These are phyloP conservation scores for Leishmania tropica DNA, from an alignment of 208 protist species.

Conservation along the genomic window DNA sequence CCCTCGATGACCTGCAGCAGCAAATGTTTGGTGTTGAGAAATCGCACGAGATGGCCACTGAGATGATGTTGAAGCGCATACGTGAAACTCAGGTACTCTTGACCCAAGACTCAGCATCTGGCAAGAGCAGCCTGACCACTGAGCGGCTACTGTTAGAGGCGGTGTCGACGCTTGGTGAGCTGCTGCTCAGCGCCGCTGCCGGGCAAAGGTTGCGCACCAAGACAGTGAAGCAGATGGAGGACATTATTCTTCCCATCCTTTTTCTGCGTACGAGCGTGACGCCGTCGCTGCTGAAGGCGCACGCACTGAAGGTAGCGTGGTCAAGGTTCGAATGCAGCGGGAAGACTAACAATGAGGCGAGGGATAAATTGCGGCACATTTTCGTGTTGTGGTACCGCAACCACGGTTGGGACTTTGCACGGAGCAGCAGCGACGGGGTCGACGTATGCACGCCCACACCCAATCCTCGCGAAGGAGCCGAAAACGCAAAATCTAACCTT, in stretches of 20 bases:
- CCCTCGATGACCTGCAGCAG: slow-evolving; percentile 22
- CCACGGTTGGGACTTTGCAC: slow-evolving; percentile 38
- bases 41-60: background rate
- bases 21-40: slow-evolving; percentile 12
- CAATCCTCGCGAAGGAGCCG: background rate
- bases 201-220: slow-evolving; percentile 10
- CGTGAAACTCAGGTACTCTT: background rate
- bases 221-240: slow-evolving; percentile 28
- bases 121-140: slow-evolving; percentile 13
- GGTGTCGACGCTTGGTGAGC: slow-evolving; percentile 22
- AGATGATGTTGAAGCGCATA: slow-evolving; percentile 2
- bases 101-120: background rate
- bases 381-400: slow-evolving; percentile 26
- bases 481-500: background rate
- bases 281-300: slow-evolving; percentile 21
- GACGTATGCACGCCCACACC: background rate
- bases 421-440: background rate
- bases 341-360: background rate
- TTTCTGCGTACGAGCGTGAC: slow-evolving; percentile 40
- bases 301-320: slow-evolving; percentile 21
- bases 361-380: slow-evolving; percentile 10
- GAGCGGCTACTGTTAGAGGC: slow-evolving; percentile 31
- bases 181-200: slow-evolving; percentile 15
- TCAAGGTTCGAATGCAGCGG: slow-evolving; percentile 9
- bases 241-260: slow-evolving; percentile 44